Conservation (phyloP, 225 moss, liverwort and hornwort genomes). For the Rhytidiadelphus loreus region DNA sequence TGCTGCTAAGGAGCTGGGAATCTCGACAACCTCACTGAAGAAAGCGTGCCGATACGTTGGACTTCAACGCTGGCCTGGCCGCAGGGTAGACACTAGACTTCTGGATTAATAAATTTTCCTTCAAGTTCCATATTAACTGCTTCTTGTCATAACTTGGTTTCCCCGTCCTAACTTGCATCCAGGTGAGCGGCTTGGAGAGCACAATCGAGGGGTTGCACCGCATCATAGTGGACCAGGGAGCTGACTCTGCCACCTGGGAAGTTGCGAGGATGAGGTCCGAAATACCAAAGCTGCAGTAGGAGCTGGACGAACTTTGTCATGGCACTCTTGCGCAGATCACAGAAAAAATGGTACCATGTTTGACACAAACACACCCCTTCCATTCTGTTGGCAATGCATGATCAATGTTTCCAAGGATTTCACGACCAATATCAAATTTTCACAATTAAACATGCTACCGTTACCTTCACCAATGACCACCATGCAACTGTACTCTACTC, state of each 20-base stretch:
- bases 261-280: slow-evolving; percentile 60
- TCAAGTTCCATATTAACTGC: no score
- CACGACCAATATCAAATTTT: no score
- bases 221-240: slow-evolving; percentile 56
- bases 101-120: no score
- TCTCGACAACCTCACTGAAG: not conserved
- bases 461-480: not conserved
- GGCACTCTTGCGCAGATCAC: slow-evolving; percentile 64
- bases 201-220: slow-evolving; percentile 60
- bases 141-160: not conserved
- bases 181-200: slow-evolving; percentile 79
- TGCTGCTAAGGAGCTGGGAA: not conserved
- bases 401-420: not conserved
- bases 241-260: slow-evolving; percentile 32
- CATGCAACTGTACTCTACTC: no score
- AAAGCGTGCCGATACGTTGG: not conserved
- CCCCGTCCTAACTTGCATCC: not conserved
- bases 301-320: slow-evolving; percentile 73
- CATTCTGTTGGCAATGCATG: not conserved
- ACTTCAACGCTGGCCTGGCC: not conserved
- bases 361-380: not conserved
- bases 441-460: not conserved
- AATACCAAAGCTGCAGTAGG: slow-evolving; percentile 68
- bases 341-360: not conserved
- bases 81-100: not conserved